Evolutionary conservation across 2,329 filamentous ascomycete species (phyloP), one percentile per base, ranked within the genome.

Genomic region (Fusarium nisikadoi): DNA sequence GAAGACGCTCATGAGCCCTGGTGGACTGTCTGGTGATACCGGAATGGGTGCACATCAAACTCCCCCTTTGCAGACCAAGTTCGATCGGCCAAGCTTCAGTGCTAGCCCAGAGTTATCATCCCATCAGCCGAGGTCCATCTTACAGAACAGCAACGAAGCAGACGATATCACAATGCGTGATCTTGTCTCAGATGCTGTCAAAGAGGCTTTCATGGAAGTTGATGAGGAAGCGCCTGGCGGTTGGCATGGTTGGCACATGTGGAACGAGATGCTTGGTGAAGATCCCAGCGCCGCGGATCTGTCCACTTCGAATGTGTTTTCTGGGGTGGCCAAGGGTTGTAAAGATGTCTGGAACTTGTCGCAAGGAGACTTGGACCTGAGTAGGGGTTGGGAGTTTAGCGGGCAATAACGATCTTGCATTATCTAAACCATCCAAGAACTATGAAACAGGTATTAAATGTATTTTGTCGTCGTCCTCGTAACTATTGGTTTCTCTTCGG

Each of bases 71-170:
- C 49, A 36, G 7, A 36, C 49, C 19, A 52, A 36, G 17, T 52
- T 52, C 23, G 49, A 52, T 2, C 13, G 49, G 3, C 19, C 31
- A 0, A 27, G 33, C 9, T 36, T 13, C 46, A 49, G 13, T 19
- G 5, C 49, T 2, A 36, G 31, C 17, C 33, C 49, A 27, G 23
- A 9, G 0, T 9, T 36, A 27, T 52, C 47, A 11, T 10, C 47
- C 14, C n/a, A 50, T 7, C 47, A 33, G 8, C 12, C n/a, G n/a
- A n/a, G n/a, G n/a, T n/a, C n/a, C n/a, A n/a, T n/a, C n/a, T n/a
- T n/a, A 6, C n/a, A 11, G 6, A 20, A 0, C 1, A 16, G 12
- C 7, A 36, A 25, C 1, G 47, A 36, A 4, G 2, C 17, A 3
- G 47, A 36, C 2, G 49, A 52, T 36, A 27, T 36, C 17, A 52